phyloP scores from a whole-genome alignment of 306 rosid species.

The Cicer cuneatum region DNA sequence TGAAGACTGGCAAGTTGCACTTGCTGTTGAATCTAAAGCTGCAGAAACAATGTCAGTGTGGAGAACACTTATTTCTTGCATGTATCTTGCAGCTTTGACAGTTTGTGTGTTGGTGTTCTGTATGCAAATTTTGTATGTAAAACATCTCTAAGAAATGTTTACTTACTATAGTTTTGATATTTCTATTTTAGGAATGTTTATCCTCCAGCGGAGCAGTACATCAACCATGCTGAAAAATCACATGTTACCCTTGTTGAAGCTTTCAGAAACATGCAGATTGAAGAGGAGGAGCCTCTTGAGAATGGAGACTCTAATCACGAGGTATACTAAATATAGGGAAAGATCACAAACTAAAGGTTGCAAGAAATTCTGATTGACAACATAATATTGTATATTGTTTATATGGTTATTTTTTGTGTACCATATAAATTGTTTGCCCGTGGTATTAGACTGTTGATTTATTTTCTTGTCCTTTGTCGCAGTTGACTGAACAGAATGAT shows the following conservation, averaged over 20 bases:
- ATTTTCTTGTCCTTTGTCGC: slow-evolving; percentile 33
- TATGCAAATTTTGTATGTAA: slow-evolving; percentile 22
- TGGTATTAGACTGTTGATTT: slow-evolving; percentile 36
- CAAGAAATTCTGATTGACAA: slow-evolving; percentile 32
- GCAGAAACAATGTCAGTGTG: slow-evolving; percentile 65
- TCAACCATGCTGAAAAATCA: slow-evolving; percentile 66
- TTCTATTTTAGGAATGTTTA: slow-evolving; percentile 68
- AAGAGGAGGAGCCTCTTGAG: slow-evolving; percentile 74
- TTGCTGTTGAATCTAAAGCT: slow-evolving; percentile 82
- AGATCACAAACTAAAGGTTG: slow-evolving; percentile 13
- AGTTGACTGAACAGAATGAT: slow-evolving; percentile 56
- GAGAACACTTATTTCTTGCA: slow-evolving; percentile 29
- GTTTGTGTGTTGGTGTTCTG: slow-evolving; percentile 5
- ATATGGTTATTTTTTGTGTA: too few relatives aligned
- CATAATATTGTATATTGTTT: slow-evolving; percentile 8
- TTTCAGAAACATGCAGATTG: slow-evolving; percentile 77
- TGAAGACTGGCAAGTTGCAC: slow-evolving; percentile 97
- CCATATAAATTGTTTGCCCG: slow-evolving; percentile 24
- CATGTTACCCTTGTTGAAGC: slow-evolving; percentile 82
- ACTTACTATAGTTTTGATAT: slow-evolving; percentile 33
- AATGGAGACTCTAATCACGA: slow-evolving; percentile 80
- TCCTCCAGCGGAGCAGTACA: slow-evolving; percentile 76
- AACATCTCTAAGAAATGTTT: slow-evolving; percentile 33
- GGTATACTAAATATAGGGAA: slow-evolving; percentile 54
- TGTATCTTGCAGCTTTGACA: slow-evolving; percentile 14